These are phyloP conservation scores for Nakaseomyces bracarensis DNA, from an alignment of 1,139 yeast genomes.

Conservation along the genomic window DNA sequence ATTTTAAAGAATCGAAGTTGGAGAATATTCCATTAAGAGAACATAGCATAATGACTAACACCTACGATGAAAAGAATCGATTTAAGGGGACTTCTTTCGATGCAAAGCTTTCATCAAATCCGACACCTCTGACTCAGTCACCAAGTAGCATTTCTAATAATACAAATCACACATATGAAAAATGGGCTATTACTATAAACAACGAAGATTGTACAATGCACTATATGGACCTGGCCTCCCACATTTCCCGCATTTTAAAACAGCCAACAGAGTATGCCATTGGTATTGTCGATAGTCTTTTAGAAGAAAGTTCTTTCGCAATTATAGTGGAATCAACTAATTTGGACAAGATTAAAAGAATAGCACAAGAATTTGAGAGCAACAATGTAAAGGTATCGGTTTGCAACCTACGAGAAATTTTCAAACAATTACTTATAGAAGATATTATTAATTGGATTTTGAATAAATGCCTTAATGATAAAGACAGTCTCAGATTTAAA, in stretches of 20 bases:
- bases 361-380: constrained; percentile 17
- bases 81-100: neutral
- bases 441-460: constrained; percentile 25
- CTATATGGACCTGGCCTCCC: constrained; percentile 23
- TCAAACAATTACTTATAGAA: constrained; percentile 21
- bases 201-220: constrained; percentile 25
- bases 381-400: constrained; percentile 21
- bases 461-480: constrained; percentile 12
- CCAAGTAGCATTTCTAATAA: constrained; percentile 29
- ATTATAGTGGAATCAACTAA: constrained; percentile 21
- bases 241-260: constrained; percentile 19
- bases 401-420: constrained; percentile 20
- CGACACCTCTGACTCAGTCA: neutral
- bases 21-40: neutral
- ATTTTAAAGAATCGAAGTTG: neutral
- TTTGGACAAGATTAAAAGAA: constrained; percentile 14
- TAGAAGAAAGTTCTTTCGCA: constrained; percentile 17
- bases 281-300: constrained; percentile 18
- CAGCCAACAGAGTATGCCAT: constrained; percentile 26
- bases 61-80: neutral
- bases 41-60: neutral
- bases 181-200: constrained; percentile 25
- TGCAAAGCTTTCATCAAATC: neutral
- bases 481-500: constrained; percentile 12
- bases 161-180: constrained; percentile 28